A percentile compares a stretch with the other conserved stretches of the same genome.
These are phyloP conservation scores for Boletus rubescentipes DNA, from an alignment of 768 basidiomycete genomes.

Conservation along the genomic window DNA sequence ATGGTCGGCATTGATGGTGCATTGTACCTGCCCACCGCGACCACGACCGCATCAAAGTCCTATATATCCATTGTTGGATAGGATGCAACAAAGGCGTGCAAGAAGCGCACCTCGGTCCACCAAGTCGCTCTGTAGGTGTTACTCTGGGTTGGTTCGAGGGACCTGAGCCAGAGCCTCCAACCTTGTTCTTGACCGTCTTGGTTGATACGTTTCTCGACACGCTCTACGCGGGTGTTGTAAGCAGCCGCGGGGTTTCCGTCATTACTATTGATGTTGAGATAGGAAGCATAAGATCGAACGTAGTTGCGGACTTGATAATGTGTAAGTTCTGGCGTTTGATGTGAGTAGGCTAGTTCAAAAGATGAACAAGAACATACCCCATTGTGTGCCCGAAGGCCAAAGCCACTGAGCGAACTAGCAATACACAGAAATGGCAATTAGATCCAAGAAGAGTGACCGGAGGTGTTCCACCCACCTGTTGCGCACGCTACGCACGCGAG, in stretches of 20 bases:
- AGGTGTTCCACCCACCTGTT: neutral
- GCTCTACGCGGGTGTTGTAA: constrained; percentile 49
- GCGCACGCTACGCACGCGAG: neutral
- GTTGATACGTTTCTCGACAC: constrained; percentile 38
- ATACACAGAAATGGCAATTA: neutral
- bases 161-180: constrained; percentile 7
- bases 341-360: neutral
- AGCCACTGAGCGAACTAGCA: constrained; percentile 14
- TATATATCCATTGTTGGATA: neutral
- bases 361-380: constrained; percentile 1
- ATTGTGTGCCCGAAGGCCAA: constrained; percentile 12
- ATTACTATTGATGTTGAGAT: constrained; percentile 18
- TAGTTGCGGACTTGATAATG: constrained; percentile 37
- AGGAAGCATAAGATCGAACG: constrained; percentile 7
- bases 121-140: constrained; percentile 33
- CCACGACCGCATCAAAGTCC: constrained; percentile 19
- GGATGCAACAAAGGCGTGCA: neutral
- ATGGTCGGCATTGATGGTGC: constrained; percentile 17
- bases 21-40: constrained; percentile 11
- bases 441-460: neutral
- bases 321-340: constrained; percentile 25
- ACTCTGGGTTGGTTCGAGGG: constrained; percentile 4
- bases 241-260: constrained; percentile 38
- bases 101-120: constrained; percentile 15
- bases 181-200: constrained; percentile 3